Base-by-base conservation (phyloP, 2,329 filamentous ascomycete species). In the Colletotrichum filicis region DNA sequence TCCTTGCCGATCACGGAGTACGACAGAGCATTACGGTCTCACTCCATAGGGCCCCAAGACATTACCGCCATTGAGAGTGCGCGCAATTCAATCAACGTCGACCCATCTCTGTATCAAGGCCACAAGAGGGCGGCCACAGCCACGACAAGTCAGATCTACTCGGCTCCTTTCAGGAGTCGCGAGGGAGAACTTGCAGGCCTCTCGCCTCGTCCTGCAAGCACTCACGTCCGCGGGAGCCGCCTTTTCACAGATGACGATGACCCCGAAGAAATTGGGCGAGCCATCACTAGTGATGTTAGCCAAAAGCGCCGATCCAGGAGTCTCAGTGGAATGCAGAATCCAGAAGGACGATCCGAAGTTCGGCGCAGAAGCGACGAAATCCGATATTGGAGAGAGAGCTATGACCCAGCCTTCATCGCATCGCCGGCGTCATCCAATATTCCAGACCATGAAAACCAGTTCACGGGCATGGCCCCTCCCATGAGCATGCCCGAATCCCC, bases 281-380 rank as follows among this genome's bases (percentile, higher is more conserved):
- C 90, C 59, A 88, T 92, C 60, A 91, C 90, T 2, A 89, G 87
- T 74, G 89, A 91, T 70, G 84, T 81, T 28, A 84, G 82, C 4
- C 79, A 85, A 32, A 87, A 88, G 58, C 85, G 91, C 56, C 87
- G 90, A 58, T 92, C 90, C 2, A 85, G 90, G 61, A 92, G 90
- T 75, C 79, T 92, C 12, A 90, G 89, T 0, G 24, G 72, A 26
- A 61, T 74, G 19, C 73, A 67, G 22, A 71, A 67, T n/a, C 42
- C 46, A 14, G 71, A 63, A 11, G 26, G 35, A n/a, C 58, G 73
- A 12, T 26, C 71, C 4, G 71, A 71, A 49, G 52, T 71, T 4
- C 86, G 90, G 56, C 86, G 89, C 46, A 87, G 90, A 35, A 92
- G 89, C 77, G 89, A 91, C 68, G 91, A 92, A 79, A 91, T 92